phyloP scores from a whole-genome alignment of 768 basidiomycete genomes.

The Rhodosporidiobolus odoratus region DNA sequence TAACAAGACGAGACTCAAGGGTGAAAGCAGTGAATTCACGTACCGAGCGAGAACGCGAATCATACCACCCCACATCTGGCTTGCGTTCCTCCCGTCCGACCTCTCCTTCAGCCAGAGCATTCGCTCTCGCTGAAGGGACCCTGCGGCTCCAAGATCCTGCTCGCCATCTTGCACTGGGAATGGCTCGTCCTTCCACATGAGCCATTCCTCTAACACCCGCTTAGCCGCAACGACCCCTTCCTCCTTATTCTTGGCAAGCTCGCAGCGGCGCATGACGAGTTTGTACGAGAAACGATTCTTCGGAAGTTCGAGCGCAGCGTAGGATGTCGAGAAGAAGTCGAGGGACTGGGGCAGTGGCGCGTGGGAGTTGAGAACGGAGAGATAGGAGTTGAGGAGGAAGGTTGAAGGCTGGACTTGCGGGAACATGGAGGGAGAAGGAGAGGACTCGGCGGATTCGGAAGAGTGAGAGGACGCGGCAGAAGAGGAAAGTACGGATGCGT shows the following conservation, averaged over 20 bases:
- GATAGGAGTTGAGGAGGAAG: slow-evolving; percentile 69
- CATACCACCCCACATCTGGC: slow-evolving; percentile 31
- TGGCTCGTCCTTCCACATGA: slow-evolving; percentile 30
- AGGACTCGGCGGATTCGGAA: neutral
- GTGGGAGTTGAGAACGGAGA: slow-evolving; percentile 68
- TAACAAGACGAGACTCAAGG: neutral
- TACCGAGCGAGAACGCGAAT: slow-evolving; percentile 29
- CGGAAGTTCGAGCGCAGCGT: neutral
- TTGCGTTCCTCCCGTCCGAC: slow-evolving; percentile 18
- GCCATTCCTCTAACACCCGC: slow-evolving; percentile 66
- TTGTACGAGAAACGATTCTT: slow-evolving; percentile 59
- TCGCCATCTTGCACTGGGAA: neutral
- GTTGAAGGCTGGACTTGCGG: slow-evolving; percentile 56
- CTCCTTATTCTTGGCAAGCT: slow-evolving; percentile 48
- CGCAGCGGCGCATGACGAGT: slow-evolving; percentile 65
- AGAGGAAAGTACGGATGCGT: neutral
- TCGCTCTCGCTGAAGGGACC: slow-evolving; percentile 4
- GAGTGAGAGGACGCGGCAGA: neutral
- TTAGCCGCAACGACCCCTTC: slow-evolving; percentile 59
- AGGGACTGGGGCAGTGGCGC: slow-evolving; percentile 47
- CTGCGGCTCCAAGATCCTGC: neutral
- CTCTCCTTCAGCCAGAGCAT: slow-evolving; percentile 7
- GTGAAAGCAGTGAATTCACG: neutral
- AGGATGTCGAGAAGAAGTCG: neutral
- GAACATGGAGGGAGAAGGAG: slow-evolving; percentile 23